Base-by-base conservation (phyloP, 345 rosid genomes). In the Diplotaxis tenuifolia region DNA sequence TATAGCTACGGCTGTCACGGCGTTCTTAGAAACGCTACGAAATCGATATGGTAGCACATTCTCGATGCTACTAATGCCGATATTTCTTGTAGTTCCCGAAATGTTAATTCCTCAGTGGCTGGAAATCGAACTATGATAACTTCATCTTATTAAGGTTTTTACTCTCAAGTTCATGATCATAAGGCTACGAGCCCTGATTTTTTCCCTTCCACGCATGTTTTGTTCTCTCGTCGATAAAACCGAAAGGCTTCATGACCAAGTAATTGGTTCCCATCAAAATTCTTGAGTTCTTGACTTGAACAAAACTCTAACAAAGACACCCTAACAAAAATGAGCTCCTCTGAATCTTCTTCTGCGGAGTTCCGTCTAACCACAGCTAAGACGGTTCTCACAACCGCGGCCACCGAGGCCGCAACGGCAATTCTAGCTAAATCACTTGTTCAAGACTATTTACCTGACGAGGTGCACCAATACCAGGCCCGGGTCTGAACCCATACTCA, bases 371-470 rank as follows among this genome's bases (percentile, higher is more conserved):
- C 80, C 23, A 70, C 80, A 10, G 87, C 78, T 34, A 81, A 79
- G 75, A 77, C 79, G 9, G 72, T 84, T 15, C 45, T 87, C 25
- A 80, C 93, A 34, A 73, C 89, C 0, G 88, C 83, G 0, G 87
- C 90, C 58, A 86, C 93, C 2, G 81, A 80, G 32, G 87, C 90
- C 3, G 88, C 82, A 47, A 75, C 90, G 9, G 78, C 61, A 8
- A 71, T 88, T 87, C 71, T 88, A 7, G 80, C 79, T 62, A 85
- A 83, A 7, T 81, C 93, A 1, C 42, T 84, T 6, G 79, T 78
- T 67, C 32, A 76, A 27, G 85, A 83, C 4, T 61, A 83, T 29
- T 18, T 88, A 27, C 93, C 90, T 57, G 47, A 31, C 14, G 80
- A 81, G 22, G 16, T 84, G 58, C 88, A 62, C 36, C 7, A 73